A percentile compares a stretch with the other conserved stretches of the same genome.
Evolutionary conservation across 164 flowering plant species (phyloP).

Genomic region (Vitis rotundifolia): DNA sequence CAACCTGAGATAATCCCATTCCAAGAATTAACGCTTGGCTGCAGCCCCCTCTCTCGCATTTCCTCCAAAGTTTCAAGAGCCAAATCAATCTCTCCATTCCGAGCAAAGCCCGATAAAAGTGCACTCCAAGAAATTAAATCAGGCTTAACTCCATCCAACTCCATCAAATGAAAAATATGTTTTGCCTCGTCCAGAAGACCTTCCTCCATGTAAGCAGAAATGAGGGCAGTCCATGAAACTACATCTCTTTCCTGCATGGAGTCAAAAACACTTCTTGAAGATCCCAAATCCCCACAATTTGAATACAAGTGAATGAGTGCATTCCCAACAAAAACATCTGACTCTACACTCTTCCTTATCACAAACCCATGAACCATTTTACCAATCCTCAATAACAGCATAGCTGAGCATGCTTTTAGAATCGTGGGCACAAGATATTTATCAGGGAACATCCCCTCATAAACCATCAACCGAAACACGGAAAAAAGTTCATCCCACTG

Average conservation of each 20-base stretch:
- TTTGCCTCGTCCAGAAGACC: slow-evolving; percentile 45
- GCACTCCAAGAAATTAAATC: slow-evolving; percentile 58
- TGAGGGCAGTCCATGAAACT: slow-evolving; percentile 53
- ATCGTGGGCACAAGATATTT: slow-evolving; percentile 47
- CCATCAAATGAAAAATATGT: slow-evolving; percentile 39
- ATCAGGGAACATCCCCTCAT: slow-evolving; percentile 44
- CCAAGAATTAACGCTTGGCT: slow-evolving; percentile 49
- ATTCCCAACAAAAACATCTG: slow-evolving; percentile 45
- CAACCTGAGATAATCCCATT: slow-evolving; percentile 53
- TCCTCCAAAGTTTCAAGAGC: slow-evolving; percentile 33
- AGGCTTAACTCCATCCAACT: slow-evolving; percentile 35
- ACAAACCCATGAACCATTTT: slow-evolving; percentile 51
- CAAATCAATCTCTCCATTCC: slow-evolving; percentile 36
- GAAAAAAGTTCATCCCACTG: slow-evolving; percentile 36
- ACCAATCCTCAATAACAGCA: slow-evolving; percentile 24
- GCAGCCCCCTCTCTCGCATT: slow-evolving; percentile 40
- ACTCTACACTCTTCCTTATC: slow-evolving; percentile 29
- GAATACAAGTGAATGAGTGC: slow-evolving; percentile 52
- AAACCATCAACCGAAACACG: slow-evolving; percentile 38
- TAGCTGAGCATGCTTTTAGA: slow-evolving; percentile 47
- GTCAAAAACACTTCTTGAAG: slow-evolving; percentile 37
- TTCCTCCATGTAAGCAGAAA: slow-evolving; percentile 36
- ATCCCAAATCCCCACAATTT: slow-evolving; percentile 37
- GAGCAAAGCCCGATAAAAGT: slow-evolving; percentile 43
- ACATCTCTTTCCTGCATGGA: slow-evolving; percentile 44